These are phyloP conservation scores for Pestalotiopsis sp. DNA, from an alignment of 2,329 filamentous ascomycete species.

Conservation along the genomic window DNA sequence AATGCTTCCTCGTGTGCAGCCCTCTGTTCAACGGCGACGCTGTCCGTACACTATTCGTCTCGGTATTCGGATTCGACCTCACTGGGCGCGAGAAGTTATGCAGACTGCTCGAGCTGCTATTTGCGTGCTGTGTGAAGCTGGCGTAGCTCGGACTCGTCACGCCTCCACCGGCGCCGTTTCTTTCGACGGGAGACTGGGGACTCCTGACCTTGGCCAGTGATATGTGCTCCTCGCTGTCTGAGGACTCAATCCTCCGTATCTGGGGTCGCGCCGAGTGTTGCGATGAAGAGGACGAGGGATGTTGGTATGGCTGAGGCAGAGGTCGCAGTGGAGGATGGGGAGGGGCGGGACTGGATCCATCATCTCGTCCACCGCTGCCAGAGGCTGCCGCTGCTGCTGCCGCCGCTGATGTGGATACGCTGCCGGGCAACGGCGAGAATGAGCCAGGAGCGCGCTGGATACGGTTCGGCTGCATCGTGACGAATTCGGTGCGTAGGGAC, in stretches of 20 bases:
- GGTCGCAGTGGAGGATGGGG: conserved; percentile 13
- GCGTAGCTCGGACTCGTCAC: conserved; percentile 50
- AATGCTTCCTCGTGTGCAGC: conserved; percentile 57
- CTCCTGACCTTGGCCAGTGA: conserved; percentile 49
- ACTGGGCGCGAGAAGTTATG: conserved; percentile 64
- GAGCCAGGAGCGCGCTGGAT: conserved; percentile 42
- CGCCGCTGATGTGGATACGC: conserved; percentile 27
- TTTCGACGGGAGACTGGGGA: conserved; percentile 31
- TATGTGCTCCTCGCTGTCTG: conserved; percentile 45
- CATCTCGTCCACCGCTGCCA: not conserved
- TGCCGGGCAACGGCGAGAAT: conserved; percentile 55
- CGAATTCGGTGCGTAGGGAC: not conserved
- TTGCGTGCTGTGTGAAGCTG: conserved; percentile 49
- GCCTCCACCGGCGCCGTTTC: conserved; percentile 17
- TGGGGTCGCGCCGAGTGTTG: conserved; percentile 35
- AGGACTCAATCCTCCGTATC: conserved; percentile 47
- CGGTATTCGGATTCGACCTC: conserved; percentile 31
- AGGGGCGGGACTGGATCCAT: conserved; percentile 12
- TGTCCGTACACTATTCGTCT: conserved; percentile 36
- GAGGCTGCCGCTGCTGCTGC: conserved; percentile 22
- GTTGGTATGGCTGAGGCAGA: conserved; percentile 27
- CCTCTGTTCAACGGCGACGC: conserved; percentile 45
- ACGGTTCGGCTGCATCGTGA: conserved; percentile 32
- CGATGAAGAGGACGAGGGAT: conserved; percentile 29
- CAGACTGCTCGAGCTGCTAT: conserved; percentile 49